Evolutionary conservation across 2,329 filamentous ascomycete species (phyloP), one percentile per base, ranked within the genome.

Genomic region (Monosporascus sp.): DNA sequence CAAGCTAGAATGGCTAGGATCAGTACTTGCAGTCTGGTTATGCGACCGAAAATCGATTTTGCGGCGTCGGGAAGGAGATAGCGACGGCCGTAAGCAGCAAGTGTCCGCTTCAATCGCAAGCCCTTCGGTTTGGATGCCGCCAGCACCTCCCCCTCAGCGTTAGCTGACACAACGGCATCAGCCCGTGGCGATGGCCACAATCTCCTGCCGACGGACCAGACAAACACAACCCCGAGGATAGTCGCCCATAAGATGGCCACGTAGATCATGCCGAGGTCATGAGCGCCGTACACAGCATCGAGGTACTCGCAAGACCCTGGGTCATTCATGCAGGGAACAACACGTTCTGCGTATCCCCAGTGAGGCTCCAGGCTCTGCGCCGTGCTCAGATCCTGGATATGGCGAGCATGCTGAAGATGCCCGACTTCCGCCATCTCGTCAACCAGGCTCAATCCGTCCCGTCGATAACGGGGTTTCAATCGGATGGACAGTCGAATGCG

Each of bases 1-100:
- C 63, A 78, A 1, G 75, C 65, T 1, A 91, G 67, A 9, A 82
- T 68, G 1, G 76, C 65, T 2, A 90, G 72, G 27, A 88, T 74
- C 22, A 83, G 61, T 3, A 90, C 76, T 63, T 91, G 88, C 6
- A 89, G 73, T 20, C 87, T 77, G 1, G 85, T 88, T 2, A 84
- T 83, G 55, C 82, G 77, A 27, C 87, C 86, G 58, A 91, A 90
- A 50, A 89, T 60, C 20, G 68, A 60, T 18, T 76, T 71, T 3
- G 78, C 68, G 3, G 77, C 75, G 59, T 89, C 85, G 0, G 82
- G 82, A 2, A 90, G 77, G 3, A 90, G 72, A 60, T 79, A 77
- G 31, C 70, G 74, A 18, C 82, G 74, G 15, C 68, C 63, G 4
- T 70, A 64, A 0, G 79, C 68, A 15, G 69, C 63, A 18, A 76